These are phyloP conservation scores for Amoebophrya sp. DNA, from an alignment of 169 alveolate species.

Conservation along the genomic window DNA sequence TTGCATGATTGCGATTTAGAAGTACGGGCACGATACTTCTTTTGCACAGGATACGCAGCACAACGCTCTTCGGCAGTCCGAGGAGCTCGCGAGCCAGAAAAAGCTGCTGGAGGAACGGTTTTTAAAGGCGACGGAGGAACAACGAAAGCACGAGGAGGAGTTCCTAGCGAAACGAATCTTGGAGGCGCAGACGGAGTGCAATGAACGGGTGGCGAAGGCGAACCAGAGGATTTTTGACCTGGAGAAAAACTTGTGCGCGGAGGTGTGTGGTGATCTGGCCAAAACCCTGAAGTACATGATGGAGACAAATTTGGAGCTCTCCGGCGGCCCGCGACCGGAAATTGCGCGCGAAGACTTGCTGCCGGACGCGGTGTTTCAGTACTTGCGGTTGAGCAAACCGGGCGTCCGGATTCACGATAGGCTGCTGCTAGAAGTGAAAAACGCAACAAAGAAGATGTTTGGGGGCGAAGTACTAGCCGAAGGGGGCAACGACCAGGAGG, in stretches of 20 bases:
- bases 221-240: too few species aligned
- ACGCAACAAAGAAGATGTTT: neutral
- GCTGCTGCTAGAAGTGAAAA: neutral
- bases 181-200: neutral
- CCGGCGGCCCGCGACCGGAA: neutral
- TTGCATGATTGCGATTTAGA: too few species aligned
- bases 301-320: neutral
- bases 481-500: neutral
- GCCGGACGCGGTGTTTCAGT: neutral
- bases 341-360: neutral
- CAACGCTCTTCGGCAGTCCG: too few species aligned
- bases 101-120: neutral
- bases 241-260: neutral
- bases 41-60: too few species aligned
- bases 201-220: neutral
- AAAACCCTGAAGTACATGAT: neutral
- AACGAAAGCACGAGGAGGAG: neutral
- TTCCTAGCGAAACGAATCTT: neutral
- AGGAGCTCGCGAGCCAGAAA: neutral
- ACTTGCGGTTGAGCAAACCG: neutral
- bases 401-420: neutral
- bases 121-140: neutral
- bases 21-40: too few species aligned
- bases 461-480: neutral
- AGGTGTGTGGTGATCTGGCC: neutral